Percentiles rank a stretch among this genome's conserved stretches.
Conservation (phyloP, 345 rosid genomes). For the Jatropha curcas region DNA sequence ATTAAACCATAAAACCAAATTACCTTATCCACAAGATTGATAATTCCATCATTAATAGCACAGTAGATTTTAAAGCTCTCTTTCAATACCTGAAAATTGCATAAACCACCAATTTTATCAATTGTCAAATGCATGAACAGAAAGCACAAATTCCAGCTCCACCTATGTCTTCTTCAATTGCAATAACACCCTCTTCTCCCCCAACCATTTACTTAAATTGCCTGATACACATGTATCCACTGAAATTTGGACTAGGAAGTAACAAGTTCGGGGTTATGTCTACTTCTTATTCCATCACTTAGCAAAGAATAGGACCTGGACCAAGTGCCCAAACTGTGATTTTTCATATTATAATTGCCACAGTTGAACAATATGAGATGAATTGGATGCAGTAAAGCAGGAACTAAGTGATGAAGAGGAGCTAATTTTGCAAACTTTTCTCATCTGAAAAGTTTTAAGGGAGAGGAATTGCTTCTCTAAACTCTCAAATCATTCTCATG, state of each 20-base stretch:
- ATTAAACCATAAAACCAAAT: constrained; percentile 16
- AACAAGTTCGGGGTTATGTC: neutral
- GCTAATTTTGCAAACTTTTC: neutral
- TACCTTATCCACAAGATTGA: constrained; percentile 99
- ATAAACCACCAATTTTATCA: constrained; percentile 15
- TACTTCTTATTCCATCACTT: neutral
- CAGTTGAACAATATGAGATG: neutral
- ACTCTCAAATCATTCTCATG: no score
- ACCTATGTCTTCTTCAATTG: neutral
- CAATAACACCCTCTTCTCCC: neutral
- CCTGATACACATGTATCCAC: neutral
- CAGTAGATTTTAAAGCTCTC: constrained; percentile 99
- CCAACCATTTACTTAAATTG: neutral
- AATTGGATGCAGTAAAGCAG: neutral
- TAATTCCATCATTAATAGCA: constrained; percentile 94
- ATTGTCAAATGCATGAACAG: neutral
- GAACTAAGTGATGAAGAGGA: neutral
- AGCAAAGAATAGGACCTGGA: neutral
- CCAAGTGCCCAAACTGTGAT: neutral
- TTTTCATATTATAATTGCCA: neutral
- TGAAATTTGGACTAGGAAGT: neutral
- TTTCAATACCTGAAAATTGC: constrained; percentile 74
- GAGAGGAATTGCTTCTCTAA: neutral
- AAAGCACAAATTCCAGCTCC: neutral
- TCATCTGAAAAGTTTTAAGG: neutral